Evolutionary conservation across 352 stramenopile genomes (phyloP).

Genomic region (Phytophthora megakarya): DNA sequence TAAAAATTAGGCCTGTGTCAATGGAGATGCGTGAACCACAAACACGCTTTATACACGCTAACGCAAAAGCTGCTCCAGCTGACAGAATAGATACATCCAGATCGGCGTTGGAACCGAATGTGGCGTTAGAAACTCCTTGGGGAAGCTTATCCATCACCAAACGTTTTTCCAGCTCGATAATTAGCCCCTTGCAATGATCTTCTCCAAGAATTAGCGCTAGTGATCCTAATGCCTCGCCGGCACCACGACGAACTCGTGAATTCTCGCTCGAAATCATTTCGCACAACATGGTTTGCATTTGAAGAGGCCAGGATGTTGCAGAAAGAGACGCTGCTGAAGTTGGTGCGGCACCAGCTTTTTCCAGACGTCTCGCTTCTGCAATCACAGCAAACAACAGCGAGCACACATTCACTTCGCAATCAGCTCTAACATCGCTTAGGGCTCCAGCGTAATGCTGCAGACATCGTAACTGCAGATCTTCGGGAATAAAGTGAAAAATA

Average conservation of each 20-base stretch:
- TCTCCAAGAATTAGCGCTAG: slow-evolving; percentile 59
- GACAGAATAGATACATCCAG: slow-evolving; percentile 54
- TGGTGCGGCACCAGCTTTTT: slow-evolving; percentile 22
- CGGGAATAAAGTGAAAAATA: slow-evolving; percentile 78
- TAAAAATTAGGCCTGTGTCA: slow-evolving; percentile 77
- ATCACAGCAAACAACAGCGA: slow-evolving; percentile 75
- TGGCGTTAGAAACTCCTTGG: slow-evolving; percentile 36
- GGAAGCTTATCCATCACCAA: slow-evolving; percentile 60
- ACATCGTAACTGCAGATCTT: slow-evolving; percentile 84
- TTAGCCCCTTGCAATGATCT: slow-evolving; percentile 50
- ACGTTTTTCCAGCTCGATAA: slow-evolving; percentile 77
- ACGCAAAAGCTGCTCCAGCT: slow-evolving; percentile 71
- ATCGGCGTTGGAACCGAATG: slow-evolving; percentile 34
- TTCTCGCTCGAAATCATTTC: slow-evolving; percentile 80
- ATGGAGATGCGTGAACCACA: slow-evolving; percentile 81
- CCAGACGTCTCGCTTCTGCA: slow-evolving; percentile 49
- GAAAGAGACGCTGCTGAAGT: slow-evolving; percentile 27
- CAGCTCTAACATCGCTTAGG: slow-evolving; percentile 58
- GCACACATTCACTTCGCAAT: slow-evolving; percentile 83
- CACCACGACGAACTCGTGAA: slow-evolving; percentile 63
- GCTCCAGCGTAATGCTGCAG: slow-evolving; percentile 78
- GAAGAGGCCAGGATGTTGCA: slow-evolving; percentile 56
- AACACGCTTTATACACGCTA: slow-evolving; percentile 79
- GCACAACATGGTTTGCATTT: slow-evolving; percentile 83
- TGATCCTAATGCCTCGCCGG: slow-evolving; percentile 75